Percentiles rank a stretch among this genome's conserved stretches.
Evolutionary conservation across 805 yeast genomes (phyloP).

Genomic region (Saturnispora diversa): DNA sequence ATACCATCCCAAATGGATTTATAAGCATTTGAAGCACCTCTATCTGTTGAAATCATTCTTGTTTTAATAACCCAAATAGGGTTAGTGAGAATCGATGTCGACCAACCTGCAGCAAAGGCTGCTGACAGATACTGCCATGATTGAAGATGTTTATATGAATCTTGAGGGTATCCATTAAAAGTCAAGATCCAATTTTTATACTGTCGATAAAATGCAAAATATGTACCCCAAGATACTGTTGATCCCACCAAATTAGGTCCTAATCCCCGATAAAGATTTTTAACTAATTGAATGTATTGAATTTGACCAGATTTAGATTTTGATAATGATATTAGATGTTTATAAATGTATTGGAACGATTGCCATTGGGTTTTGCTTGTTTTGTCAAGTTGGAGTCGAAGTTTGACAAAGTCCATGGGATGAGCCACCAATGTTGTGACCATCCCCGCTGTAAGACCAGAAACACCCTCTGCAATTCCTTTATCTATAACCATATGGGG

Average conservation of each 20-base stretch:
- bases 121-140: conserved; percentile 42
- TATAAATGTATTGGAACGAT: conserved; percentile 23
- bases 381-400: conserved; percentile 64
- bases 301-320: conserved; percentile 2
- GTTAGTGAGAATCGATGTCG: conserved; percentile 72
- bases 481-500: conserved; percentile 1
- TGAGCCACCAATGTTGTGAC: conserved; percentile 75
- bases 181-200: conserved; percentile 34
- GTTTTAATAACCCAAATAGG: conserved; percentile 97
- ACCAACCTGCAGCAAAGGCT: conserved; percentile 64
- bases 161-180: conserved; percentile 11
- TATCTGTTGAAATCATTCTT: conserved; percentile 59
- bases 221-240: conserved; percentile 81
- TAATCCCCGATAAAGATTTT: conserved; percentile 62
- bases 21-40: conserved; percentile 43
- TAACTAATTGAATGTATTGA: conserved; percentile 12
- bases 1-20: conserved; percentile 51
- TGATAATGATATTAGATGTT: conserved; percentile 16
- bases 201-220: conserved; percentile 68
- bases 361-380: conserved; percentile 26
- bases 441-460: conserved; percentile 74
- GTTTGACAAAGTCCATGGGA: conserved; percentile 81
- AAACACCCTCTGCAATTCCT: conserved; percentile 32
- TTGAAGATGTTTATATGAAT: conserved; percentile 30
- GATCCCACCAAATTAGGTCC: conserved; percentile 78